Conservation (phyloP, 108 stramenopile genomes). For the Nitzschia sp. region DNA sequence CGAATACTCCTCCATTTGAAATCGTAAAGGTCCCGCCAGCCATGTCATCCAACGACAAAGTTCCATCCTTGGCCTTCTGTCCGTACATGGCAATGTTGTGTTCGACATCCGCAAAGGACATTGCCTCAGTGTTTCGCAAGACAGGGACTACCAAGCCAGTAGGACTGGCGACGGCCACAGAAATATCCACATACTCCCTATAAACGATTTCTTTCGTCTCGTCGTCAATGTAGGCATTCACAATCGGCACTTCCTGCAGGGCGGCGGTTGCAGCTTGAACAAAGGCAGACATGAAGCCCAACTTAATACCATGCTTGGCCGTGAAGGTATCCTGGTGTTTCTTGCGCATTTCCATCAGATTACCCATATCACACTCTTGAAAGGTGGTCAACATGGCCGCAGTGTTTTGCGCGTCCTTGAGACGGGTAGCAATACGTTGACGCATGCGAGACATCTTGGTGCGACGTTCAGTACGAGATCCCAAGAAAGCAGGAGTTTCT, state of each 20-base stretch:
- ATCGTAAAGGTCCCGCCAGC: constrained; percentile 99
- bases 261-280: constrained; percentile 95
- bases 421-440: constrained; percentile 93
- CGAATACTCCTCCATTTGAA: constrained; percentile 99
- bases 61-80: constrained; percentile 90
- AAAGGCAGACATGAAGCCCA: constrained; percentile 99
- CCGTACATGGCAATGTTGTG: constrained; percentile 94
- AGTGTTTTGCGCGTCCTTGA: constrained; percentile 99
- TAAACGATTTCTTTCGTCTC: constrained; percentile 97
- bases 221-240: constrained; percentile 99
- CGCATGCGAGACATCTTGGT: constrained; percentile 99
- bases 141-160: constrained; percentile 98
- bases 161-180: constrained; percentile 97
- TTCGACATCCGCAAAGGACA: constrained; percentile 98
- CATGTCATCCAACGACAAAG: constrained; percentile 98
- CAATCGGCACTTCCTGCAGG: constrained; percentile 94
- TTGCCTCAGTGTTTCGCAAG: constrained; percentile 94
- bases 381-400: constrained; percentile 99
- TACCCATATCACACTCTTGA: constrained; percentile 99
- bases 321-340: constrained; percentile 95
- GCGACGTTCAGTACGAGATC: constrained; percentile 90
- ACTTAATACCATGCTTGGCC: constrained; percentile 96
- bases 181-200: constrained; percentile 96
- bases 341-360: constrained; percentile 95
- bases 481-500: constrained; percentile 55